Base-by-base conservation (phyloP, 1,139 yeast species). In the Diutina catenulata region DNA sequence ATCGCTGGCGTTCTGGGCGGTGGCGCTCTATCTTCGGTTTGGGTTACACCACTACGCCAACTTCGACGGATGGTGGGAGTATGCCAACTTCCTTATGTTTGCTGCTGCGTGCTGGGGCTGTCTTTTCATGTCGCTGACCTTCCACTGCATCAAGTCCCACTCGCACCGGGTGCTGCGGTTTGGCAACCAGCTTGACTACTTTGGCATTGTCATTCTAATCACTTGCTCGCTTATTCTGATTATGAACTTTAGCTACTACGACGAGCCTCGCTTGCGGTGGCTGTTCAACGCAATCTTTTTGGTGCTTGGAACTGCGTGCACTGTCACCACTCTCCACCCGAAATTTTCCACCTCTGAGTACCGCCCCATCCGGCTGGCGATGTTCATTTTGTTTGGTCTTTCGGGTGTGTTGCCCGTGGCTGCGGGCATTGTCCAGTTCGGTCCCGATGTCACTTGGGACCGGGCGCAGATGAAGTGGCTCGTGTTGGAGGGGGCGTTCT, bases 181-280 rank as follows among this genome's bases (percentile, higher is more conserved):
- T 41, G 94, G 95, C 2, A 84, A 86, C 53, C 82, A 79, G 48
- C 64, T 86, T 41, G 97, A 87, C 55, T 88, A 87, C 50, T 69
- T 87, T 41, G 97, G 96, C 0, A 87, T 87, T 37, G 81, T 86
- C 10, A 64, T 80, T 3, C 62, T 87, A 42, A 84, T 86, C 41
- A 74, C 81, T 1, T 68, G 84, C 25, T 84, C 95, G 0, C 71
- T 83, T 65, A 62, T 79, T 2, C 80, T 94, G 7, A 64, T 86
- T 4, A 62, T 83, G 13, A 66, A 74, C 46, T 84, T 80, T 55
- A 80, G 88, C 1, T 74, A 75, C 41, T 60, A 68, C 44, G 87
- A 82, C 47, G 54, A 57, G 32, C 64, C 68, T 1, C 36, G 16
- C 6, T 51, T 62, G 42, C 69, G 70, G 38, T 50, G 56, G 29